Base-by-base conservation (phyloP, 2,329 filamentous ascomycete species). In the Zelopaecilomyces penicillatus region DNA sequence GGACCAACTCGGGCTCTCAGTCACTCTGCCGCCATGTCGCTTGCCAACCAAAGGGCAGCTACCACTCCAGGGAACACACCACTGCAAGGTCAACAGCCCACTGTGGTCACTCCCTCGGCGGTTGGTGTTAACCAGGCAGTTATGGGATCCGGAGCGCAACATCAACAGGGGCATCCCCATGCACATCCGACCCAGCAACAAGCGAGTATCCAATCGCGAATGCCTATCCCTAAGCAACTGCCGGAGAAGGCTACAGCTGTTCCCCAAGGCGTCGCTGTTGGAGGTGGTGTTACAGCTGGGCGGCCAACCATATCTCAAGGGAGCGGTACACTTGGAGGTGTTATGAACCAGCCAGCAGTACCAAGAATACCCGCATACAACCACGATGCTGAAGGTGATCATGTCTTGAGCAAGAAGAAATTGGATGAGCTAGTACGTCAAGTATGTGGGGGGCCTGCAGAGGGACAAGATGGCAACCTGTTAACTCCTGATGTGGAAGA, bases 361-460 rank as follows among this genome's bases (percentile, higher is more conserved):
- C 72, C 82, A 44, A 90, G 89, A 59, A 80, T 87, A 37, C 87
- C 89, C 0, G 80, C 82, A 0, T 95, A 87, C 63, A 86, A 87
- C 45, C 82, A 96, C 47, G 91, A 97, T 61, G 87, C 87, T 30
- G 90, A 95, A 60, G 89, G 88, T 28, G 89, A 96, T 57, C 83
- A 90, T 37, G 85, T 98, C 1, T 73, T 98, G n/a, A 94, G 85
- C 69, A 96, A 96, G 78, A 94, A 95, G 70, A 97, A 95, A 69
- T 75, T 98, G 35, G 90, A 98, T 59, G 91, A 96, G 62, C 75
- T 98, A 33, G 90, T 97, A 6, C 81, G 90, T 41, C 91, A 97
- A 65, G 89, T 97, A 47, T 95, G 88, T 32, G 90, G 90, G 43
- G 85, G 84, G 7, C 82, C 80, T 28, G 77, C 80, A 1, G 83